Conservation (phyloP, 2,329 filamentous ascomycete genomes). For the Penicillium digitatum region DNA sequence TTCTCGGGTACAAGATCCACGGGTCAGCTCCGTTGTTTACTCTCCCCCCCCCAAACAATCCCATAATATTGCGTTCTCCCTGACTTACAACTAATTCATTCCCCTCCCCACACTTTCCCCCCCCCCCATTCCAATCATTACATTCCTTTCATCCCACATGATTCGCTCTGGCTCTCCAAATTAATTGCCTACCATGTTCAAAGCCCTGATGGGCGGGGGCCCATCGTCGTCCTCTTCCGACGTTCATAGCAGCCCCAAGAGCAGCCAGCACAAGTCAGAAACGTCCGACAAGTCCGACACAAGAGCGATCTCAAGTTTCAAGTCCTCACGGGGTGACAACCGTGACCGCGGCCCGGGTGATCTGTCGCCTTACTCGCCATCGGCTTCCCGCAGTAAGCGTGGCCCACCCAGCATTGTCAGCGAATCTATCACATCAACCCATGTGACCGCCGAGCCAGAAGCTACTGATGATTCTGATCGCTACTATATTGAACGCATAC, state of each 20-base stretch:
- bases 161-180: slow-evolving; percentile 24
- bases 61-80: slow-evolving; percentile 18
- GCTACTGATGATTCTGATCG: slow-evolving; percentile 27
- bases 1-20: slow-evolving; percentile 7
- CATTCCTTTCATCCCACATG: slow-evolving; percentile 28
- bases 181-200: slow-evolving; percentile 38
- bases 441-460: slow-evolving; percentile 40
- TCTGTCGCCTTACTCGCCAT: slow-evolving; percentile 27
- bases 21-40: slow-evolving; percentile 13
- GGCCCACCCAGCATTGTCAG: slow-evolving; percentile 27
- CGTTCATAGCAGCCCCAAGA: slow-evolving; percentile 31
- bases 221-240: slow-evolving; percentile 32
- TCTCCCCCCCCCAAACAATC: slow-evolving; percentile 25
- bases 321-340: slow-evolving; percentile 46
- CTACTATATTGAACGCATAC: slow-evolving; percentile 28
- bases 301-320: slow-evolving; percentile 37
- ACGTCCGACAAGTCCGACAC: slow-evolving; percentile 27
- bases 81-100: slow-evolving; percentile 1
- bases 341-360: slow-evolving; percentile 42
- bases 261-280: slow-evolving; percentile 28
- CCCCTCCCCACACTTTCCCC: slow-evolving; percentile 2
- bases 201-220: slow-evolving; percentile 36
- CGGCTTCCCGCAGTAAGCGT: slow-evolving; percentile 25
- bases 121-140: slow-evolving; percentile 3
- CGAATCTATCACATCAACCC: slow-evolving; percentile 36